A percentile compares a stretch with the other conserved stretches of the same genome.
phyloP scores from a whole-genome alignment of 495 filamentous ascomycete species.

The Penicillium bialowiezense region DNA sequence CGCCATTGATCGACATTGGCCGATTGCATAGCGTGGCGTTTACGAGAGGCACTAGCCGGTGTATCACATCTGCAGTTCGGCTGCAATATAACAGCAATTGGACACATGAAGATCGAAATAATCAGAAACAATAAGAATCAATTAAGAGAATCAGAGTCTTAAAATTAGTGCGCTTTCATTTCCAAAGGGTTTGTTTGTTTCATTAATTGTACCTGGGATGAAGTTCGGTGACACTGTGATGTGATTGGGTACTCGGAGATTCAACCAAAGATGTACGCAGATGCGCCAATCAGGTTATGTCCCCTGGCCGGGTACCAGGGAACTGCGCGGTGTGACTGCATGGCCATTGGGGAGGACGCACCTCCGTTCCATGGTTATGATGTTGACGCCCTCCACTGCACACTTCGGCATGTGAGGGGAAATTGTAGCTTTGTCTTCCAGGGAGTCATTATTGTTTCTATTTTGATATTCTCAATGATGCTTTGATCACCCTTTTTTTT shows the following conservation, averaged over 20 bases:
- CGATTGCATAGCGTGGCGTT: neutral
- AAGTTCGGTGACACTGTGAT: neutral
- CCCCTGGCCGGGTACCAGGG: constrained; percentile 3
- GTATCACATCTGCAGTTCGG: constrained; percentile 4
- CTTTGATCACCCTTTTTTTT: too few species aligned
- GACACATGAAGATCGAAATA: neutral
- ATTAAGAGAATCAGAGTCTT: neutral
- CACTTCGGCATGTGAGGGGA: neutral
- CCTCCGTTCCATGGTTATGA: neutral
- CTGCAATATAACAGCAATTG: too few species aligned
- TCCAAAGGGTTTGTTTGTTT: constrained; percentile 1
- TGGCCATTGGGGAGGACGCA: neutral
- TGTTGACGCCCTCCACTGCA: neutral
- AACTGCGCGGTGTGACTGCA: neutral
- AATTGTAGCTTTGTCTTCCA: neutral
- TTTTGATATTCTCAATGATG: too few species aligned
- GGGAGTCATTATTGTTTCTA: neutral
- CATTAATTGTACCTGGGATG: constrained; percentile 1
- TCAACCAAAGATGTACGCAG: neutral
- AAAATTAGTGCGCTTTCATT: neutral
- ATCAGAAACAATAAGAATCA: too few species aligned
- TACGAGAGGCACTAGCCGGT: neutral
- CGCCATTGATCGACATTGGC: neutral
- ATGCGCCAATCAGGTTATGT: neutral
- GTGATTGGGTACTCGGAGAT: neutral